Base-by-base conservation (phyloP, 2,329 filamentous ascomycete genomes). In the Metarhizium album region DNA sequence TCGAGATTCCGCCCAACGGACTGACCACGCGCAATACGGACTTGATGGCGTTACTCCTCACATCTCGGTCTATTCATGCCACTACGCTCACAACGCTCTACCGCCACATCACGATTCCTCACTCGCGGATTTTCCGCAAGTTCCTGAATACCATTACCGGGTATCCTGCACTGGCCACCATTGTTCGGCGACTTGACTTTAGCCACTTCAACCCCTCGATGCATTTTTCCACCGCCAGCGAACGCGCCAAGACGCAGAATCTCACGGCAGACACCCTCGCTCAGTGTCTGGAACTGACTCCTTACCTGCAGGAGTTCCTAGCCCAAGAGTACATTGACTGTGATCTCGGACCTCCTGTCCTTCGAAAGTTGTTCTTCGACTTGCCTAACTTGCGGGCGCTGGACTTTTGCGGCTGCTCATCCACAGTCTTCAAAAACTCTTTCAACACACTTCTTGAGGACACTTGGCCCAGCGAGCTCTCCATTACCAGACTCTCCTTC, bases 171-270 rank as follows among this genome's bases (percentile, higher is more conserved):
- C 73, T 90, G 49, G 87, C 87, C 45, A 84, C 81, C 40, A 81
- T 90, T 59, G 86, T 91, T 43, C 82, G 85, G 52, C 83, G 87
- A 47, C 72, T 91, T 45, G 87, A 93, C 69, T 90, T 93, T 61
- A 90, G 86, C 55, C 87, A 90, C 71, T 90, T 90, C 69, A 90
- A 88, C 64, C 87, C 86, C 22, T 82, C 85, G 50, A 84, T 85
- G 50, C 74, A 89, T 55, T 89, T 90, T 62, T 79, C 80, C 54
- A 88, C 84, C 16, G 84, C 82, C 57, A 81, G 82, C 64, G 84
- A 89, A 75, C 83, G 87, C 52, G 76, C 79, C 22, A 78, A 86
- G 66, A 87, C 87, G 52, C 81, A 80, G 62, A 90, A 90, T 67
- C 67, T 93, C 59, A 91, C 87, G 20, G 74, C 84, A 14, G 78